A percentile compares a stretch with the other conserved stretches of the same genome.
Evolutionary conservation across 331 rosid genomes (phyloP).

Genomic region (Phaseolus coccineus): DNA sequence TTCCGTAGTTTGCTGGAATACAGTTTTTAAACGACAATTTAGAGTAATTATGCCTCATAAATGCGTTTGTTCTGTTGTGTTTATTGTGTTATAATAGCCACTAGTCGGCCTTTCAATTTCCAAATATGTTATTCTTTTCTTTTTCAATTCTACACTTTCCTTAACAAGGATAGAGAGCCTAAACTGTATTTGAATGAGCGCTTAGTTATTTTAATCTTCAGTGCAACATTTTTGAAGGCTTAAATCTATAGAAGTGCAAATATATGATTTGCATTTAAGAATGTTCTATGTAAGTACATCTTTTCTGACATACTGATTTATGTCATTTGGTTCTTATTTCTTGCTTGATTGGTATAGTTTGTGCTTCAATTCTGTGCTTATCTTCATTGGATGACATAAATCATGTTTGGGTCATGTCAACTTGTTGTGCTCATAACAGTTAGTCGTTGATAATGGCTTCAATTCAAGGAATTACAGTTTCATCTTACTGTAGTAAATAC

Average conservation of each 20-base stretch:
- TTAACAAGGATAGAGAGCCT: background rate
- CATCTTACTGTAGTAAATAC: background rate
- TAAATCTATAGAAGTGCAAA: constrained; percentile 9
- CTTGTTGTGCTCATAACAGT: background rate
- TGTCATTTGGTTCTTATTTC: constrained; percentile 24
- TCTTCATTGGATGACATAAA: background rate
- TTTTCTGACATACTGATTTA: constrained; percentile 6
- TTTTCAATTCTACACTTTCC: background rate
- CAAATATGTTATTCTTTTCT: background rate
- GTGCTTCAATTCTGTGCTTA: background rate
- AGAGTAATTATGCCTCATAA: background rate
- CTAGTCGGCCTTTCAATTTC: background rate
- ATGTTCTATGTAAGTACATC: background rate
- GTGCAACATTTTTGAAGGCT: constrained; percentile 12
- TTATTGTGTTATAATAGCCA: background rate
- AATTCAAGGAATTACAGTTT: background rate
- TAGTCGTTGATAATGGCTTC: background rate
- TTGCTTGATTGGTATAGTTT: background rate
- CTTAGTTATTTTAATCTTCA: constrained; percentile 17
- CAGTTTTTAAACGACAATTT: background rate
- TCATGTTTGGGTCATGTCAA: background rate
- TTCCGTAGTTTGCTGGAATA: background rate
- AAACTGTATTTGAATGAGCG: constrained; percentile 2
- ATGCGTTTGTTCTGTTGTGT: background rate
- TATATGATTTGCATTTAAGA: constrained; percentile 19